Evolutionary conservation across 805 yeast genomes (phyloP).

Genomic region (Maudiozyma saulgeensis): DNA sequence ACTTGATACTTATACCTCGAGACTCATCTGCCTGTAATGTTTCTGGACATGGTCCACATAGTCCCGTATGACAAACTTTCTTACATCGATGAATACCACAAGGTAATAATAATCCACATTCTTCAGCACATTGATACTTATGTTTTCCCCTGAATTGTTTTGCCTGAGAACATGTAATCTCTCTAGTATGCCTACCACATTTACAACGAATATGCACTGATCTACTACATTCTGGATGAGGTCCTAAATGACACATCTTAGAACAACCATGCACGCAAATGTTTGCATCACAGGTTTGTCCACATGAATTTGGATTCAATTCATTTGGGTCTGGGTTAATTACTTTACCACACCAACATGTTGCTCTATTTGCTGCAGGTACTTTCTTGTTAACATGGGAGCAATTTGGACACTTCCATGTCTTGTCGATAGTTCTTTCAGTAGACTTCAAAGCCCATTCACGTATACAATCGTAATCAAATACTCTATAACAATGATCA

Average conservation of each 20-base stretch:
- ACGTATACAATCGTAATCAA: slow-evolving; percentile 73
- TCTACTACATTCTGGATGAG: slow-evolving; percentile 75
- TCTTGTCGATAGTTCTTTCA: slow-evolving; percentile 46
- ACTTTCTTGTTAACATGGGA: slow-evolving; percentile 40
- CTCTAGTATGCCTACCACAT: slow-evolving; percentile 62
- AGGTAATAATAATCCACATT: slow-evolving; percentile 56
- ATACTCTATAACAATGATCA: slow-evolving; percentile 64
- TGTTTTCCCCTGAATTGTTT: slow-evolving; percentile 45
- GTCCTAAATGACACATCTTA: slow-evolving; percentile 78
- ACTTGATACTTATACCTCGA: slow-evolving; percentile 29
- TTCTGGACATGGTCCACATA: slow-evolving; percentile 67
- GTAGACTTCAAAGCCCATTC: slow-evolving; percentile 82
- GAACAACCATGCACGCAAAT: slow-evolving; percentile 69
- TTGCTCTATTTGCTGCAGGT: slow-evolving; percentile 36
- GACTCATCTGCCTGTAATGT: slow-evolving; percentile 21
- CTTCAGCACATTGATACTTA: slow-evolving; percentile 38
- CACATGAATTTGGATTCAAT: slow-evolving; percentile 77
- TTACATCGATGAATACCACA: slow-evolving; percentile 64
- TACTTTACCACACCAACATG: slow-evolving; percentile 84
- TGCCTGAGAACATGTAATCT: slow-evolving; percentile 65
- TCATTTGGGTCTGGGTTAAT: slow-evolving; percentile 53
- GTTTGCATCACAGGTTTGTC: slow-evolving; percentile 62
- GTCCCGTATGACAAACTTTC: slow-evolving; percentile 62
- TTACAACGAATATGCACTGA: slow-evolving; percentile 56
- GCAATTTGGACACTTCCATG: slow-evolving; percentile 82